phyloP scores from a whole-genome alignment of 192 early-diverging fungal species.

The Backusella australiensis region DNA sequence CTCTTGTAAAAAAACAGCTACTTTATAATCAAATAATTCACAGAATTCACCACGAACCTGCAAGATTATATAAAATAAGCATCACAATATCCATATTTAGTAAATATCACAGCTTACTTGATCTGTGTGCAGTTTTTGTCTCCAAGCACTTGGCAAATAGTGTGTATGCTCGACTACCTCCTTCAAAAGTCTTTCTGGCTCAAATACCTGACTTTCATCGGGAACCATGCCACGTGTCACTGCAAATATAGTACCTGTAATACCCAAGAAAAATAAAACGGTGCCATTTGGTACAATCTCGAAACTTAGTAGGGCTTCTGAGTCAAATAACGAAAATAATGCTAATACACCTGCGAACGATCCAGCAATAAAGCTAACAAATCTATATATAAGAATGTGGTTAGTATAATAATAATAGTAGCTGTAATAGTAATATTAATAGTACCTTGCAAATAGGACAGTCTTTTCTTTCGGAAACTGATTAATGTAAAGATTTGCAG shows the following conservation, averaged over 20 bases:
- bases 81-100: not conserved
- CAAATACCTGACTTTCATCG: slow-evolving; percentile 78
- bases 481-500: slow-evolving; percentile 79
- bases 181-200: slow-evolving; percentile 74
- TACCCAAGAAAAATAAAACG: slow-evolving; percentile 91
- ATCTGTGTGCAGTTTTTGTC: slow-evolving; percentile 76
- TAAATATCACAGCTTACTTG: slow-evolving; percentile 43
- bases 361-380: slow-evolving; percentile 87
- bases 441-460: slow-evolving; percentile 68
- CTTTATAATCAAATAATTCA: slow-evolving; percentile 75
- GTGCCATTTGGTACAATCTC: slow-evolving; percentile 88
- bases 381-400: slow-evolving; percentile 41
- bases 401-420: not conserved
- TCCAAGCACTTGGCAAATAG: slow-evolving; percentile 88
- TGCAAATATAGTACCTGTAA: slow-evolving; percentile 84
- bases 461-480: slow-evolving; percentile 89
- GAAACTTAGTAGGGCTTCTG: slow-evolving; percentile 84
- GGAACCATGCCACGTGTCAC: slow-evolving; percentile 78
- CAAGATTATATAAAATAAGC: not conserved
- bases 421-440: slow-evolving; percentile 23
- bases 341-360: slow-evolving; percentile 86
- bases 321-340: slow-evolving; percentile 78
- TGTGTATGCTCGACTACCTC: slow-evolving; percentile 86
- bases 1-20: slow-evolving; percentile 80
- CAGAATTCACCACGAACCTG: slow-evolving; percentile 79